Evolutionary conservation across 2,329 filamentous ascomycete genomes (phyloP), one percentile per base, ranked within the genome.

Genomic region (Fusarium pseudocircinatum): DNA sequence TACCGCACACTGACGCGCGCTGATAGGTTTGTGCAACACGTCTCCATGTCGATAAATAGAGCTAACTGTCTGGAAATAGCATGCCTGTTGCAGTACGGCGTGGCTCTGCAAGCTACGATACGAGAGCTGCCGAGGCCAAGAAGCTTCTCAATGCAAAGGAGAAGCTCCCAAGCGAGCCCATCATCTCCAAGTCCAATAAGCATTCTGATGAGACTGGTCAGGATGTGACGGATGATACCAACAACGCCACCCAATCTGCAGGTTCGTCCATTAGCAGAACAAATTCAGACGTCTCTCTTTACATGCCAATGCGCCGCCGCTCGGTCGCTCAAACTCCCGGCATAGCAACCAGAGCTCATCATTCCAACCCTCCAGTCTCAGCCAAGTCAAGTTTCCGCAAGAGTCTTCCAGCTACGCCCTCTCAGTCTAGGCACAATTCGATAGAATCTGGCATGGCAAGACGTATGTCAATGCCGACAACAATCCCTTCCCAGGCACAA

Each of bases 251-350:
- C 49, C 75, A 73, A 61, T 60, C 66, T 58, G 52, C 63, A 44
- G 65, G 65, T 53, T 69, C 72, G 20, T 60, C 72, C 36, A 73
- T 79, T 26, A 65, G 66, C 63, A 68, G 78, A 52, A 76, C 82
- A n/a, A 83, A 83, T 63, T 88, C 87, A 12, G 87, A 89, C 34
- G 67, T 83, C 6, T 85, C 85, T 8, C 73, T 87, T 16, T 87
- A 85, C 70, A 84, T 84, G 34, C 85, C 86, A 10, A 82, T 85
- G 63, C 83, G 86, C 24, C 82, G 86, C 44, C 83, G 85, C 15
- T 88, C 86, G 6, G 75, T 87, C 40, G 80, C 86, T 18, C 85
- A 85, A 65, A 86, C 83, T 1, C 86, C 87, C 1, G 87, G 87
- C 16, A 81, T 88, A 28, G 87, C 87, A 13, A 88, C 87, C 13